Conservation (phyloP, 192 early-diverging fungal species). For the Chytriomyces sp. region DNA sequence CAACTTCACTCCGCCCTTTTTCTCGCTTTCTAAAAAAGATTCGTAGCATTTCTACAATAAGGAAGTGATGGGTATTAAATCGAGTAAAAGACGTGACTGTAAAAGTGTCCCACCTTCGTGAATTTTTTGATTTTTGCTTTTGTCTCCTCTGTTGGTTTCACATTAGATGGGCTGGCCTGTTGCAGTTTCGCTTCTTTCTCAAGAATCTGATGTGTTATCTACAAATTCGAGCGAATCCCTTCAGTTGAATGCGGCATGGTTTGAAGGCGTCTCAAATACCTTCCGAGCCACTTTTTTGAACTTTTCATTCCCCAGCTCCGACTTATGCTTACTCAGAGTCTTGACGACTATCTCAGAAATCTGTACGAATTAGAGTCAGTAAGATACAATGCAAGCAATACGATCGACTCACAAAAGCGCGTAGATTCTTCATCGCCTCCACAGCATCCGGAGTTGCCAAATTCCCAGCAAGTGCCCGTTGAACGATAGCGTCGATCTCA, state of each 20-base stretch:
- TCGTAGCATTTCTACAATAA: constrained; percentile 14
- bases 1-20: background rate
- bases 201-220: constrained; percentile 44
- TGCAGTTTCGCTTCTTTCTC: constrained; percentile 41
- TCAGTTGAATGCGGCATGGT: background rate
- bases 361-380: constrained; percentile 28
- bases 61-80: too few species aligned
- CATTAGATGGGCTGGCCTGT: constrained; percentile 4
- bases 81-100: background rate
- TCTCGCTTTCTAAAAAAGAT: background rate
- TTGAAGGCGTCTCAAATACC: constrained; percentile 18
- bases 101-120: constrained; percentile 5
- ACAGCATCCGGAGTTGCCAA: constrained; percentile 7
- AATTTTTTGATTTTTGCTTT: constrained; percentile 40
- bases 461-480: background rate
- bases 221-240: background rate
- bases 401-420: background rate
- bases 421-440: constrained; percentile 11
- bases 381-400: background rate
- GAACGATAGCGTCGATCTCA: constrained; percentile 27
- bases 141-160: constrained; percentile 25
- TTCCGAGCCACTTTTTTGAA: constrained; percentile 55
- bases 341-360: constrained; percentile 48
- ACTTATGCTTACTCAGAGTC: constrained; percentile 40
- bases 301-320: constrained; percentile 32